Evolutionary conservation across 202 grass and related monocot genomes (phyloP).

Genomic region (Brachypodium distachyon): DNA sequence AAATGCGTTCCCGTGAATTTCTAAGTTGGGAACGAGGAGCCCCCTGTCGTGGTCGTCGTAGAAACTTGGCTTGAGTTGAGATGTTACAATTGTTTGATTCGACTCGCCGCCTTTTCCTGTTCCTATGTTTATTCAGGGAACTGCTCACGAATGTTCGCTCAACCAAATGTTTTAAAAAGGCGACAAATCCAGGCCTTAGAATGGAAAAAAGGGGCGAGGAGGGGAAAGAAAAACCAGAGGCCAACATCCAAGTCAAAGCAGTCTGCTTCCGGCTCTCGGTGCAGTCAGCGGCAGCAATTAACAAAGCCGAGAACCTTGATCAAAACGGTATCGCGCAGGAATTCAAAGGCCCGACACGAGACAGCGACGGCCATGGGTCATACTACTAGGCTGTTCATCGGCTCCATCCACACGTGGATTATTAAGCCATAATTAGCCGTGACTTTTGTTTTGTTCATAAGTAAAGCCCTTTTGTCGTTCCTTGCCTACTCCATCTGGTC

Average conservation of each 20-base stretch:
- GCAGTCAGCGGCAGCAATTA: constrained; percentile 12
- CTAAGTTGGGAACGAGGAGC: not conserved
- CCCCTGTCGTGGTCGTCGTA: not conserved
- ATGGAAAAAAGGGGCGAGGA: not conserved
- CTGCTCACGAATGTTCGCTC: not conserved
- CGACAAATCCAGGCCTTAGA: not conserved
- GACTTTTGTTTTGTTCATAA: not conserved
- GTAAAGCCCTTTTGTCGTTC: not conserved
- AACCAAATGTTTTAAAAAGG: not conserved
- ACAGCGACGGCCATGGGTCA: constrained; percentile 6
- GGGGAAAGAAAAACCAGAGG: not conserved
- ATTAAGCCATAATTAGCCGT: not conserved
- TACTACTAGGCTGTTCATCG: not conserved
- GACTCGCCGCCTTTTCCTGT: not conserved
- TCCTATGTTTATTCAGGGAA: not conserved
- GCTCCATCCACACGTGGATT: constrained; percentile 20
- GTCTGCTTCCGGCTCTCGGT: not conserved
- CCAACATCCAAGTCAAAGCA: not conserved
- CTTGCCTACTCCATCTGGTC: not conserved
- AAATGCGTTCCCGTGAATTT: no score
- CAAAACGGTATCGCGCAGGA: no score
- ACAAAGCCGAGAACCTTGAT: not conserved
- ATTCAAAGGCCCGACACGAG: constrained; percentile 8
- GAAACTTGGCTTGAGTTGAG: not conserved
- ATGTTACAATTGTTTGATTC: not conserved